Evolutionary conservation across 2,329 filamentous ascomycete genomes (phyloP).

Genomic region (Ceratocystiopsis brevicomis): DNA sequence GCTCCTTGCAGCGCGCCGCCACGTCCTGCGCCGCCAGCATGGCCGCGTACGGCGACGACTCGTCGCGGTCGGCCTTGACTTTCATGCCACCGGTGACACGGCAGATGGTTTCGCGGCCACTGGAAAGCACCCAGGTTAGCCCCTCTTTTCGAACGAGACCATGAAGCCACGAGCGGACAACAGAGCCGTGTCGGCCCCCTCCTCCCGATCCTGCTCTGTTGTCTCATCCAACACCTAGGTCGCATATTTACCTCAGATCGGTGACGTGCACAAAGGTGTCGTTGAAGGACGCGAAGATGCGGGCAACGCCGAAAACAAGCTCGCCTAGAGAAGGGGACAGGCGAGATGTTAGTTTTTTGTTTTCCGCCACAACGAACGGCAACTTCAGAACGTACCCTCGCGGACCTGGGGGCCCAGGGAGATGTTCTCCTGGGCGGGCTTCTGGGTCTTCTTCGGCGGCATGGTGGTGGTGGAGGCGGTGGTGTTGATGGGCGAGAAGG

Average conservation of each 20-base stretch:
- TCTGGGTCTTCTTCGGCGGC: conserved; percentile 81
- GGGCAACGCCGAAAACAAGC: conserved; percentile 93
- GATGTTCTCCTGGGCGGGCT: conserved; percentile 90
- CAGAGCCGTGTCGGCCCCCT: too few relatives aligned
- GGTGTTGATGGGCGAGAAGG: conserved; percentile 9
- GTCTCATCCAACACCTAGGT: conserved; percentile 21
- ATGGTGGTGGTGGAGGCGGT: conserved; percentile 43
- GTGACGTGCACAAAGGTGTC: conserved; percentile 96
- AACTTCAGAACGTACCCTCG: conserved; percentile 47
- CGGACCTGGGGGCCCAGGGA: conserved; percentile 90
- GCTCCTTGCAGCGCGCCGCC: conserved; percentile 62
- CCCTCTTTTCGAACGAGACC: too few relatives aligned
- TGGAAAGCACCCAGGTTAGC: conserved; percentile 48
- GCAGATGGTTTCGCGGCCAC: conserved; percentile 98
- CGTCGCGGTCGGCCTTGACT: conserved; percentile 99
- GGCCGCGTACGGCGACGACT: conserved; percentile 98
- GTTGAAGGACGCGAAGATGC: conserved; percentile 94
- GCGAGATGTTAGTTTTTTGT: not conserved
- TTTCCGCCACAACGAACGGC: too few relatives aligned
- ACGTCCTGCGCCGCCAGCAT: conserved; percentile 99
- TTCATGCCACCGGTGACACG: conserved; percentile 99
- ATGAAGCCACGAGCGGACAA: too few relatives aligned
- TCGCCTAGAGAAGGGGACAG: conserved; percentile 50
- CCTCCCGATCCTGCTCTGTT: not conserved
- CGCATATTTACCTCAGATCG: conserved; percentile 59